Evolutionary conservation across 2,329 filamentous ascomycete genomes (phyloP).

Genomic region (Fonsecaea monophora): DNA sequence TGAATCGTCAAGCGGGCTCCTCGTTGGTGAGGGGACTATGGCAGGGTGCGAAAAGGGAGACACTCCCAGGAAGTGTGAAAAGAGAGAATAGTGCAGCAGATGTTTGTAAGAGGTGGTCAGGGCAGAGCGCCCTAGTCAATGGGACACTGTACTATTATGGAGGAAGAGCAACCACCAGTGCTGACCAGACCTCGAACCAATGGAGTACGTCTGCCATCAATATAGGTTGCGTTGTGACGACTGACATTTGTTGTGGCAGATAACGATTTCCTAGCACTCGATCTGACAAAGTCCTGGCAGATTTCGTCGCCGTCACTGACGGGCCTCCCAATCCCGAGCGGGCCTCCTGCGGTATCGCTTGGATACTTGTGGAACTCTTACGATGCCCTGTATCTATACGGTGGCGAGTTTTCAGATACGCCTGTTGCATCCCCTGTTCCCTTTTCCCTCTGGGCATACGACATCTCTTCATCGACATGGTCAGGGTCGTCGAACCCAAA

Average conservation of each 20-base stretch:
- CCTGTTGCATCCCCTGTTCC: slow-evolving; percentile 63
- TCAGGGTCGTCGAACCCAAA: slow-evolving; percentile 66
- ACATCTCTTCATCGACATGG: slow-evolving; percentile 66
- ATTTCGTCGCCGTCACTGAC: slow-evolving; percentile 67
- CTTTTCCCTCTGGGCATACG: slow-evolving; percentile 74
- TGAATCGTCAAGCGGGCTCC: slow-evolving; percentile 22
- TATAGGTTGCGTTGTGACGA: slow-evolving; percentile 4
- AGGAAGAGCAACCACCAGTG: slow-evolving; percentile 66
- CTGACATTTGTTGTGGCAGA: slow-evolving; percentile 50
- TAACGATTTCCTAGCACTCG: slow-evolving; percentile 75
- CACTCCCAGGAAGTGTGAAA: slow-evolving; percentile 26
- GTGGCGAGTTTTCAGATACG: slow-evolving; percentile 73
- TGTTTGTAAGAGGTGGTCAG: slow-evolving; percentile 70
- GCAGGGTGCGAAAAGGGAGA: slow-evolving; percentile 2
- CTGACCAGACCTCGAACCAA: slow-evolving; percentile 66
- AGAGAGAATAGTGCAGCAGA: slow-evolving; percentile 57
- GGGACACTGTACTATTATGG: slow-evolving; percentile 80
- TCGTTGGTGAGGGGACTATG: not conserved
- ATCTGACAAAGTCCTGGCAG: slow-evolving; percentile 75
- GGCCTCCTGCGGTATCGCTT: slow-evolving; percentile 73
- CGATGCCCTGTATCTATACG: slow-evolving; percentile 73
- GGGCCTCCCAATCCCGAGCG: slow-evolving; percentile 69
- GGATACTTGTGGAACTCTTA: slow-evolving; percentile 80
- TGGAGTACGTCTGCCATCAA: slow-evolving; percentile 66
- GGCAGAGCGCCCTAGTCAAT: slow-evolving; percentile 72